Evolutionary conservation across 306 rosid genomes (phyloP).

Genomic region (Cicer bijugum): DNA sequence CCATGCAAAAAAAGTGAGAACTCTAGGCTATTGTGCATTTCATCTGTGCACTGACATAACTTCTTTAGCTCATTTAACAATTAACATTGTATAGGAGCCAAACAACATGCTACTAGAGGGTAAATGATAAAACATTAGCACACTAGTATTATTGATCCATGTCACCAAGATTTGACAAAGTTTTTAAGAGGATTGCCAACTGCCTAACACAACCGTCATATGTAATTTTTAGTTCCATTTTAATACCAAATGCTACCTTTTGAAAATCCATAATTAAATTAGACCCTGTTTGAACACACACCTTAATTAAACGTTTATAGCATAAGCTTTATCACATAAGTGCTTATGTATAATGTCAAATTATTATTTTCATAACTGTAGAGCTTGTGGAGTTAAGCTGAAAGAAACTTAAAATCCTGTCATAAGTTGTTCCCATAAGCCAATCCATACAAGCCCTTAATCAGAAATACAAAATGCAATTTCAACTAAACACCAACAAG

Average conservation of each 20-base stretch:
- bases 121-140: constrained; percentile 21
- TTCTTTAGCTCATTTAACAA: not conserved
- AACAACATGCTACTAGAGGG: not conserved
- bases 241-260: not conserved
- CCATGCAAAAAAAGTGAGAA: not conserved
- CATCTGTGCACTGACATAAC: not conserved
- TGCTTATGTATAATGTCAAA: too few relatives aligned
- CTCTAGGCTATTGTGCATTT: constrained; percentile 12
- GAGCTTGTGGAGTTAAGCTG: too few relatives aligned
- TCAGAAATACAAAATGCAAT: not conserved
- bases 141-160: not conserved
- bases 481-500: not conserved
- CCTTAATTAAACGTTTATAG: too few relatives aligned
- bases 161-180: not conserved
- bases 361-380: too few relatives aligned
- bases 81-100: constrained; percentile 11
- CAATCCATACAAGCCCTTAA: not conserved
- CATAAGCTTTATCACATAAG: too few relatives aligned
- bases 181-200: constrained; percentile 2
- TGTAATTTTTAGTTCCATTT: not conserved
- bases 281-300: too few relatives aligned
- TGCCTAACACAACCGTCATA: not conserved
- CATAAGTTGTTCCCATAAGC: too few relatives aligned
- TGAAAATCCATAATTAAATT: constrained; percentile 1
- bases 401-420: too few relatives aligned